Conservation (phyloP, 495 filamentous ascomycete species). For the Penicillium desertorum region DNA sequence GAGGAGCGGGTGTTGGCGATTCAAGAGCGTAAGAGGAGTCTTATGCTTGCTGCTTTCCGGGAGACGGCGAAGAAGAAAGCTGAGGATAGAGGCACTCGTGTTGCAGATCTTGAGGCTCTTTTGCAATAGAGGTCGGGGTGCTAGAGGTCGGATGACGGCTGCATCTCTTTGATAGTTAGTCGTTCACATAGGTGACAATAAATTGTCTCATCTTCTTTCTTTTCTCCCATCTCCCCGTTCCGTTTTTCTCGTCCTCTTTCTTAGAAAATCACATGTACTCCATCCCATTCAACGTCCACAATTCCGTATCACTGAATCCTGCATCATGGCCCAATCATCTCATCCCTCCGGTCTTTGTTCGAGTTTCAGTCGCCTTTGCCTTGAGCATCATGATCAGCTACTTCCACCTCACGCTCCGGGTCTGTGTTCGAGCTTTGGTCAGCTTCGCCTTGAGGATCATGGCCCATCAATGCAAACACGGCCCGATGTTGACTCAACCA, state of each 20-base stretch:
- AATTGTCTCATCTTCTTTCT: not conserved
- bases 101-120: slow-evolving; percentile 61
- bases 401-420: no score
- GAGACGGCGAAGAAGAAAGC: slow-evolving; percentile 55
- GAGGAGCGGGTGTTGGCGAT: slow-evolving; percentile 83
- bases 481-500: no score
- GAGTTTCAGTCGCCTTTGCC: no score
- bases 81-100: slow-evolving; percentile 49
- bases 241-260: not conserved
- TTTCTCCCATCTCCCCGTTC: not conserved
- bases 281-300: no score
- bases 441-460: no score
- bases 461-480: no score
- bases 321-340: no score
- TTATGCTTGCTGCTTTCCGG: slow-evolving; percentile 75
- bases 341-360: no score
- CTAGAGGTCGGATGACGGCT: not conserved
- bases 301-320: no score
- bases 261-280: no score
- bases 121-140: slow-evolving; percentile 23
- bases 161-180: not conserved
- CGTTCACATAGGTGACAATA: not conserved
- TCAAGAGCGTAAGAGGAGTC: slow-evolving; percentile 75
- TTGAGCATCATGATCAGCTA: no score
- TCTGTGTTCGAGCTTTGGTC: no score